These are phyloP conservation scores for Hemileccinum rubropunctum DNA, from an alignment of 768 basidiomycete species.

Conservation along the genomic window DNA sequence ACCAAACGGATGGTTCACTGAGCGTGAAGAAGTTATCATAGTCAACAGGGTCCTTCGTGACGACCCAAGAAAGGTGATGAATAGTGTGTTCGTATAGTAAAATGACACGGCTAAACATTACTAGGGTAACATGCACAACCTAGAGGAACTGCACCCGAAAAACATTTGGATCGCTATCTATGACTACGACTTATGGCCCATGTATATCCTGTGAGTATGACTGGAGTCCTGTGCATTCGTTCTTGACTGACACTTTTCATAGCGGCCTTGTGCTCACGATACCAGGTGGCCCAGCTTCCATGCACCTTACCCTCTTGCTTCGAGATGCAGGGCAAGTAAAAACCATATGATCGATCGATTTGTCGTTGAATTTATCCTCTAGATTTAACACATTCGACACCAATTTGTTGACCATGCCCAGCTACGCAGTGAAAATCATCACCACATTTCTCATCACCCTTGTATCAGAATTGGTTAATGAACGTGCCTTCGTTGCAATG, in stretches of 20 bases:
- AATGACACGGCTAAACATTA: not conserved
- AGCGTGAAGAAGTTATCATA: slow-evolving; percentile 60
- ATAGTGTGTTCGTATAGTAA: not conserved
- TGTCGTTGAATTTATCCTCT: not conserved
- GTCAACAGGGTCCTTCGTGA: slow-evolving; percentile 61
- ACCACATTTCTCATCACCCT: slow-evolving; percentile 49
- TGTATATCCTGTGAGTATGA: slow-evolving; percentile 47
- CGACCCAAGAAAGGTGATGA: slow-evolving; percentile 54
- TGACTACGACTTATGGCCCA: slow-evolving; percentile 66
- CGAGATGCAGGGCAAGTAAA: slow-evolving; percentile 44
- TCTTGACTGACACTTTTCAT: not conserved
- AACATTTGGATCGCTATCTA: slow-evolving; percentile 51
- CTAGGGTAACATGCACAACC: slow-evolving; percentile 62
- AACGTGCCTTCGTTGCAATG: slow-evolving; percentile 52
- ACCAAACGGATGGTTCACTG: slow-evolving; percentile 62
- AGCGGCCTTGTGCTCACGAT: slow-evolving; percentile 55
- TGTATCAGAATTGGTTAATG: slow-evolving; percentile 50
- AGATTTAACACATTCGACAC: slow-evolving; percentile 60
- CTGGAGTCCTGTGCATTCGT: not conserved
- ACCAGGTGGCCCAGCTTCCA: slow-evolving; percentile 43
- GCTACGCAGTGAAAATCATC: slow-evolving; percentile 46
- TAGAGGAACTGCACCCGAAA: slow-evolving; percentile 51
- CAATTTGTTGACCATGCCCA: slow-evolving; percentile 61
- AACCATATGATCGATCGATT: not conserved
- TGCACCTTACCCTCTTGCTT: slow-evolving; percentile 59